Base-by-base conservation (phyloP, 371 early-diverging fungal genomes). In the Blakeslea trispora region DNA sequence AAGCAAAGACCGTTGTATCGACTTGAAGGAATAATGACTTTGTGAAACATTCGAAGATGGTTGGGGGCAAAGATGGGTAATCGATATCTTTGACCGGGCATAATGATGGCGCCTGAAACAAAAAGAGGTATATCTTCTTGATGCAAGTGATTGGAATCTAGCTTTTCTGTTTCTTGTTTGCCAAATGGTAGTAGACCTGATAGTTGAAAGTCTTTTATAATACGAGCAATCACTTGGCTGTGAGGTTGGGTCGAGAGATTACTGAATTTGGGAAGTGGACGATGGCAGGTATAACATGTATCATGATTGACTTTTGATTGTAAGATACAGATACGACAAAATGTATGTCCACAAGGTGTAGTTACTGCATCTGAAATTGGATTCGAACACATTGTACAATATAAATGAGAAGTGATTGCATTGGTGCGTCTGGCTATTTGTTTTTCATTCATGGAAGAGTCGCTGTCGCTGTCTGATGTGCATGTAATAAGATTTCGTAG, bases 311-410 rank as follows among this genome's bases (percentile, higher is more conserved):
- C 32, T 45, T 66, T 66, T 11, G 44, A 49, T 39, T 54, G 53
- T 35, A 66, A 50, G 22, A 66, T 14, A 31, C 66, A 66, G 8
- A 61, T 41, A 53, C 61, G 56, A 42, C 67, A 67, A 21, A 62
- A 67, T 3, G 67, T 67, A 24, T 67, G 63, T 18, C 67, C 67
- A 41, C 67, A 67, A 23, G 58, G 63, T 22, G 59, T 59, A 11
- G 67, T 67, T 19, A 52, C 55, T 17, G 66, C 51, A 31, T 61
- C 62, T 1, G 47, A 21, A 7, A 58, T 28, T 5, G 62, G 53
- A 4, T 45, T 23, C 6, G 50, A 8, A n/a, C 62, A 61, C 3
- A 28, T 14, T 8, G 37, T 31, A 32, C 62, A 61, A 4, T 40
- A 24, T 19, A 61, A 42, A 13, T 34, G 17, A 6, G 62, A 43